These are phyloP conservation scores for Amanita phalloides DNA, from an alignment of 768 basidiomycete species.

Conservation along the genomic window DNA sequence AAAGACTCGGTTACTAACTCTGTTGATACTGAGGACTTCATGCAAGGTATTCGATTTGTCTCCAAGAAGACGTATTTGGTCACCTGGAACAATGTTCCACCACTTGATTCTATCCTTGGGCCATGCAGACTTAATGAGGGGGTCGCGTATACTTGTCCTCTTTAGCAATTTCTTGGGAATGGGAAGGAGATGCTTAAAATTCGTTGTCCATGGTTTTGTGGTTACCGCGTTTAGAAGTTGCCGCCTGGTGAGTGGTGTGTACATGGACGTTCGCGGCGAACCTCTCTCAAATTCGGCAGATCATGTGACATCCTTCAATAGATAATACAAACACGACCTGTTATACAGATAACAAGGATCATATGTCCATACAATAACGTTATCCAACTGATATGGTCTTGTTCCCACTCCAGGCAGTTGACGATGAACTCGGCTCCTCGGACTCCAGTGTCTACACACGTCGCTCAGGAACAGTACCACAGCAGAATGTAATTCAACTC, in stretches of 20 bases:
- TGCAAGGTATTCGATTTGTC: constrained; percentile 49
- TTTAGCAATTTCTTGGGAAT: constrained; percentile 46
- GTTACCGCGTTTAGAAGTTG: constrained; percentile 39
- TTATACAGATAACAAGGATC: not conserved
- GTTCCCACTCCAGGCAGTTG: constrained; percentile 33
- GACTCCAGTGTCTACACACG: constrained; percentile 60
- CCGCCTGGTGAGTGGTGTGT: constrained; percentile 20
- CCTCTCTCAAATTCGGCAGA: not conserved
- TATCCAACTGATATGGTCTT: constrained; percentile 23
- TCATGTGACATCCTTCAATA: not conserved
- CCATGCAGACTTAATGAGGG: constrained; percentile 42
- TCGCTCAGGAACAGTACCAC: not conserved
- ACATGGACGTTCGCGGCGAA: constrained; percentile 9
- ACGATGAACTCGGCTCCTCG: constrained; percentile 64
- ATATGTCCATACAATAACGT: constrained; percentile 1
- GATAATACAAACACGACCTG: not conserved
- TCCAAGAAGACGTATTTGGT: constrained; percentile 61
- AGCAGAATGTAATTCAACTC: constrained; percentile 11
- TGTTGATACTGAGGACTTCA: constrained; percentile 68
- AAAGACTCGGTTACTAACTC: constrained; percentile 57
- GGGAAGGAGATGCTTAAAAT: constrained; percentile 55
- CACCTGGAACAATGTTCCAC: constrained; percentile 86
- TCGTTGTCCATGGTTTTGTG: constrained; percentile 44
- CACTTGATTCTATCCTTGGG: constrained; percentile 66
- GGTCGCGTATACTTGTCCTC: constrained; percentile 31